These are phyloP conservation scores for Ophiognomonia clavigignenti-juglandacearum DNA, from an alignment of 2,329 filamentous ascomycete species.

Conservation along the genomic window DNA sequence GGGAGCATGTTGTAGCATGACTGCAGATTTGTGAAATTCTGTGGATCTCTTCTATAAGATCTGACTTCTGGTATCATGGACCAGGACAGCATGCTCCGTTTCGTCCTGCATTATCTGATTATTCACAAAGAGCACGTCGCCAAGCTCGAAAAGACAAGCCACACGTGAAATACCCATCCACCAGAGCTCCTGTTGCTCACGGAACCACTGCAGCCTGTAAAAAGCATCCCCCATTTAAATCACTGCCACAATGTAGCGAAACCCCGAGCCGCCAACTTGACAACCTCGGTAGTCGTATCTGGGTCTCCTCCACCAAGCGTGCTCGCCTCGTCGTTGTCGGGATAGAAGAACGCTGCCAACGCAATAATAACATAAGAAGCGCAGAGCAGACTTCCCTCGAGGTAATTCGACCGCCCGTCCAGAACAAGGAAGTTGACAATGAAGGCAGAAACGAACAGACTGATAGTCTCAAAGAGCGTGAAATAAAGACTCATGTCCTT, in stretches of 20 bases:
- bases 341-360: constrained; percentile 64
- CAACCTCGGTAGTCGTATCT: constrained; percentile 3
- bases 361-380: constrained; percentile 65
- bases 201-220: not conserved
- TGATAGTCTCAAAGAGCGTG: constrained; percentile 83
- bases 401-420: constrained; percentile 81
- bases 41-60: too few species aligned
- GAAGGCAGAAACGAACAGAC: constrained; percentile 76
- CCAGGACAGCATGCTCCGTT: too few species aligned
- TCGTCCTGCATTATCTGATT: too few species aligned
- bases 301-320: constrained; percentile 19
- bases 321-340: constrained; percentile 44
- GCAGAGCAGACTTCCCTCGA: constrained; percentile 69
- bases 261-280: constrained; percentile 1
- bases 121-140: too few species aligned
- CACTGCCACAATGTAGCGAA: constrained; percentile 7
- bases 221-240: not conserved
- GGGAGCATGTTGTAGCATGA: too few species aligned
- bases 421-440: constrained; percentile 86
- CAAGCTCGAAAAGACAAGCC: too few species aligned
- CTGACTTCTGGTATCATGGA: too few species aligned
- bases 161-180: too few species aligned
- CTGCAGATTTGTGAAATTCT: too few species aligned
- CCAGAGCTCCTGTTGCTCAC: too few species aligned
- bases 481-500: constrained; percentile 78